Conservation (phyloP, 805 yeast species). For the Barnettozyma salicaria region DNA sequence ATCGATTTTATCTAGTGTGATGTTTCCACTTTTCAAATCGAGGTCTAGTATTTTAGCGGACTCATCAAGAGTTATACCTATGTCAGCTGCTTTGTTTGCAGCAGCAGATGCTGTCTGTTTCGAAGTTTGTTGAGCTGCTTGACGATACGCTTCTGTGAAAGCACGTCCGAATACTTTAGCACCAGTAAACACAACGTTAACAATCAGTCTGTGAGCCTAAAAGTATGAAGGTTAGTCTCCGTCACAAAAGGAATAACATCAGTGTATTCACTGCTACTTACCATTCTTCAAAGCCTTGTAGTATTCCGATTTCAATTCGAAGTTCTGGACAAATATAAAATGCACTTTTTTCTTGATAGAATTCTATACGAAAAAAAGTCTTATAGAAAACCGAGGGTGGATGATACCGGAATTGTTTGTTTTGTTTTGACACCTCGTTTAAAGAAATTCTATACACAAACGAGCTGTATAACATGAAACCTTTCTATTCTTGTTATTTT, state of each 20-base stretch:
- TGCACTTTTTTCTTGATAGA: too few species aligned
- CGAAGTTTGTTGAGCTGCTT: conserved; percentile 92
- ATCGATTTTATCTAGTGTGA: conserved; percentile 54
- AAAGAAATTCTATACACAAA: too few species aligned
- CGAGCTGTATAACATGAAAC: too few species aligned
- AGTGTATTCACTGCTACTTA: too few species aligned
- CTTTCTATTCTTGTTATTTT: too few species aligned
- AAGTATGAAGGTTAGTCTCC: conserved; percentile 1
- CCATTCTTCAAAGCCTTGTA: too few species aligned
- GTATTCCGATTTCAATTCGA: too few species aligned
- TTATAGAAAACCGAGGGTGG: too few species aligned
- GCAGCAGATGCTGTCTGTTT: conserved; percentile 52
- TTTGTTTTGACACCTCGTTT: too few species aligned
- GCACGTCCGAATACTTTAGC: conserved; percentile 95
- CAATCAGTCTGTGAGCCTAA: conserved; percentile 84
- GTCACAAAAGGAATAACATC: background rate
- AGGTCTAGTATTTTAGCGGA: conserved; percentile 86
- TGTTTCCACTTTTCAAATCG: conserved; percentile 44
- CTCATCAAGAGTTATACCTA: conserved; percentile 83
- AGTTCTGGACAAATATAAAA: background rate
- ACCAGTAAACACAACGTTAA: conserved; percentile 88
- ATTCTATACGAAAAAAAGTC: too few species aligned
- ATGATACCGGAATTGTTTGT: too few species aligned
- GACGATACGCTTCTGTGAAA: conserved; percentile 93
- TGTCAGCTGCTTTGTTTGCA: conserved; percentile 40